Evolutionary conservation across 768 basidiomycete genomes (phyloP).

Genomic region (Amanita muscaria): DNA sequence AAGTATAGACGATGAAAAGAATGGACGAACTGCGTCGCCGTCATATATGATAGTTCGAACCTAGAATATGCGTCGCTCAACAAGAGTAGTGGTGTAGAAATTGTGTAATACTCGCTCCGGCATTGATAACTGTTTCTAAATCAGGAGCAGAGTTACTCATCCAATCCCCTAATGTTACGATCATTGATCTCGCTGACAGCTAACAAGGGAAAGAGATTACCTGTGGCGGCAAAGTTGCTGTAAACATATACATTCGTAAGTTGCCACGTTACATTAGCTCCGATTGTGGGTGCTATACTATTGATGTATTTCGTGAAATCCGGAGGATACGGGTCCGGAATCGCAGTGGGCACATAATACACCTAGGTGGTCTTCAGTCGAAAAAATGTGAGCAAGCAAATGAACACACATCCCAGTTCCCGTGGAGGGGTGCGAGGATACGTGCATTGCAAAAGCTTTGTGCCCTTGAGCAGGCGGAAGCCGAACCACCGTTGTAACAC

Average conservation of each 20-base stretch:
- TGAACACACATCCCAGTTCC: slow-evolving; percentile 38
- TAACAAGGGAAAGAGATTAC: slow-evolving; percentile 14
- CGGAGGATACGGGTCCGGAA: slow-evolving; percentile 43
- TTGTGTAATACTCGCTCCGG: slow-evolving; percentile 31
- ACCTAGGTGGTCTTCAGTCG: slow-evolving; percentile 13
- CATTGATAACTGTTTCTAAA: slow-evolving; percentile 49
- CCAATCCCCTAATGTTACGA: slow-evolving; percentile 37
- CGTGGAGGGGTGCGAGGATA: slow-evolving; percentile 44
- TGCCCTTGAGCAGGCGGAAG: too few relatives aligned
- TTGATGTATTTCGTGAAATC: slow-evolving; percentile 24
- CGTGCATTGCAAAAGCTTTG: slow-evolving; percentile 51
- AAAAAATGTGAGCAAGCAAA: slow-evolving; percentile 7
- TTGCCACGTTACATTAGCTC: slow-evolving; percentile 35
- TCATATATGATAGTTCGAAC: slow-evolving; percentile 43
- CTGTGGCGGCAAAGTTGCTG: slow-evolving; percentile 36
- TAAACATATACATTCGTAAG: slow-evolving; percentile 34
- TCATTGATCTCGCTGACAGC: not conserved
- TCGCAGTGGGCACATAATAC: slow-evolving; percentile 36
- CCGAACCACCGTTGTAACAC: not conserved
- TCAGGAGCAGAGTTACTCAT: slow-evolving; percentile 41
- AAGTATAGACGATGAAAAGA: not conserved
- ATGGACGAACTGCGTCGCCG: slow-evolving; percentile 41
- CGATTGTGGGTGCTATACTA: slow-evolving; percentile 27
- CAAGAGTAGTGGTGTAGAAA: not conserved
- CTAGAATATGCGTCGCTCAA: slow-evolving; percentile 10